Evolutionary conservation across 1,284 basidiomycete genomes (phyloP).

Genomic region (Trametes sp.): DNA sequence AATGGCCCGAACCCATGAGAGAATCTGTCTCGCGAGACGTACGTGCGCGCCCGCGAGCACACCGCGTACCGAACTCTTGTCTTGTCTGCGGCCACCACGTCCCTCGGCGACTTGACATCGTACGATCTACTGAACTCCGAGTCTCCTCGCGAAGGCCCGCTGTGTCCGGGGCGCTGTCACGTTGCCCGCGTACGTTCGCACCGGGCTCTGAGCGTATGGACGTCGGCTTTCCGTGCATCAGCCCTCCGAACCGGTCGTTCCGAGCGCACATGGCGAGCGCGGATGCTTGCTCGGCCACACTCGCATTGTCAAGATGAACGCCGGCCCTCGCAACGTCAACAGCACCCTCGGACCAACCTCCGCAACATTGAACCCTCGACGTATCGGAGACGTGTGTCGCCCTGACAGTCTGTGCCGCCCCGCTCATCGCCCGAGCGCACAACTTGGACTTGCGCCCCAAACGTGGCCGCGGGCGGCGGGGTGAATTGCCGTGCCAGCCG

Average conservation of each 20-base stretch:
- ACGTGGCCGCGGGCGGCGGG: constrained; percentile 3
- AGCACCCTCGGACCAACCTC: constrained; percentile 21
- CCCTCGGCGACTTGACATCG: constrained; percentile 8
- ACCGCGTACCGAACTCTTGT: constrained; percentile 3
- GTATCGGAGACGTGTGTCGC: constrained; percentile 1
- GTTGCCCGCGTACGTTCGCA: constrained; percentile 14
- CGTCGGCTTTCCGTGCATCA: constrained; percentile 22
- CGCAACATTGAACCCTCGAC: constrained; percentile 11
- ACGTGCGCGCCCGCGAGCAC: constrained; percentile 13
- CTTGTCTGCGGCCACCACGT: no score
- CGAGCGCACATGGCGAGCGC: constrained; percentile 19
- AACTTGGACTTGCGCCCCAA: constrained; percentile 12
- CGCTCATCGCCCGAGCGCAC: no score
- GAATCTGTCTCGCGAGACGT: constrained; percentile 11
- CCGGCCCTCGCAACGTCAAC: constrained; percentile 16
- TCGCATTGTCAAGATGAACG: background rate
- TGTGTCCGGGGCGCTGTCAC: constrained; percentile 16
- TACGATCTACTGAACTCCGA: constrained; percentile 2
- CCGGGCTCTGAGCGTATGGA: constrained; percentile 9
- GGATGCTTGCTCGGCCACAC: constrained; percentile 2
- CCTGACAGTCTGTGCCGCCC: background rate
- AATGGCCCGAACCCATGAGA: constrained; percentile 28
- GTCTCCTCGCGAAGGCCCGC: constrained; percentile 18
- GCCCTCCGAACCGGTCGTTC: constrained; percentile 24
- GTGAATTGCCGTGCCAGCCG: constrained; percentile 3